Percentiles rank a stretch among this genome's conserved stretches.
Evolutionary conservation across 2,329 filamentous ascomycete genomes (phyloP).

Genomic region (Boeremia exigua): DNA sequence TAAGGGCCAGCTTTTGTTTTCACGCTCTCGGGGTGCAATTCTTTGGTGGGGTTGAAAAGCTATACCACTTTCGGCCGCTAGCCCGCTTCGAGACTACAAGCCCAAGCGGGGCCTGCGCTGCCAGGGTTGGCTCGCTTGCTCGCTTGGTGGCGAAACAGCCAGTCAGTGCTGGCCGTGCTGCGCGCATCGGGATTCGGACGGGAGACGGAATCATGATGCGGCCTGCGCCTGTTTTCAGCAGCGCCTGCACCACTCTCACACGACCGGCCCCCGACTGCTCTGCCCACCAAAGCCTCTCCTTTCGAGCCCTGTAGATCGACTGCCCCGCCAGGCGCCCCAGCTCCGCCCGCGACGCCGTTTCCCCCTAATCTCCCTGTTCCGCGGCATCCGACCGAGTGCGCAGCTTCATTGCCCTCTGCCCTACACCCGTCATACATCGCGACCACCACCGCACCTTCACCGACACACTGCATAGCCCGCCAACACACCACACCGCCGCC

Average conservation of each 20-base stretch:
- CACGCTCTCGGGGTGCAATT: slow-evolving; percentile 16
- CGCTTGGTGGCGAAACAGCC: slow-evolving; percentile 7
- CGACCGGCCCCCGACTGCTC: slow-evolving; percentile 33
- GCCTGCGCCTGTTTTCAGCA: slow-evolving; percentile 22
- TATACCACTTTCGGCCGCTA: slow-evolving; percentile 9
- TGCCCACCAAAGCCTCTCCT: slow-evolving; percentile 45
- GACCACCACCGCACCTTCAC: neutral
- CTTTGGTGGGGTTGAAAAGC: slow-evolving; percentile 17
- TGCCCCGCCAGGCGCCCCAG: slow-evolving; percentile 1
- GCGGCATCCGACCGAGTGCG: slow-evolving; percentile 32
- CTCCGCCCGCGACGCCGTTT: slow-evolving; percentile 18
- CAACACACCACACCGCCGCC: slow-evolving; percentile 20
- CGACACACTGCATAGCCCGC: slow-evolving; percentile 2
- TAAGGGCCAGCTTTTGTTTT: neutral
- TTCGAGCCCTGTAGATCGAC: slow-evolving; percentile 17
- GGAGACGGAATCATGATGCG: slow-evolving; percentile 31
- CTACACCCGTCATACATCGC: slow-evolving; percentile 3
- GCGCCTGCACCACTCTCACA: slow-evolving; percentile 40
- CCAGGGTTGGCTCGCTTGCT: slow-evolving; percentile 1
- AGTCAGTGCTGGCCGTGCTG: neutral
- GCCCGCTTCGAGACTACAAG: slow-evolving; percentile 2
- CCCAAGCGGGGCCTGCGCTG: neutral
- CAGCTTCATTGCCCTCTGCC: slow-evolving; percentile 6
- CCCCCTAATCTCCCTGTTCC: slow-evolving; percentile 37
- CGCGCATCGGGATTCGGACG: slow-evolving; percentile 5